A percentile compares a stretch with the other conserved stretches of the same genome.
These are phyloP conservation scores for Wallacemonas collosoma DNA, from an alignment of 208 protist genomes.

Conservation along the genomic window DNA sequence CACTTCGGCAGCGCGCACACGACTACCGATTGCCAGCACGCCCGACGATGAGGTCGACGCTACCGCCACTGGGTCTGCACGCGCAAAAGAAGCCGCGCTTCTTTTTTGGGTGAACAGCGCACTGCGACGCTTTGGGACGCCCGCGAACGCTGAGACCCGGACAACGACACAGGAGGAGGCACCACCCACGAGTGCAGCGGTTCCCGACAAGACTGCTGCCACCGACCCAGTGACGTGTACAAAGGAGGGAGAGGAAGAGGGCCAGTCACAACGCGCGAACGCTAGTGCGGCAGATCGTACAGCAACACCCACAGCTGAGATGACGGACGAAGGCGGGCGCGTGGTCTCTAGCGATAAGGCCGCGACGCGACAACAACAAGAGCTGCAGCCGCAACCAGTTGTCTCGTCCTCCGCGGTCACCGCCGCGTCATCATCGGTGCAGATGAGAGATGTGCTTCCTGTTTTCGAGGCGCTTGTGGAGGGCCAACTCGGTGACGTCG, in stretches of 20 bases:
- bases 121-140: not conserved
- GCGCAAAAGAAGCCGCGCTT: conserved; percentile 22
- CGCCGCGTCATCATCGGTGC: not conserved
- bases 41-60: not conserved
- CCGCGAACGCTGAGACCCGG: not conserved
- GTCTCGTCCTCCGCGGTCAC: not conserved
- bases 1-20: not conserved
- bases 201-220: not conserved
- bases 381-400: not conserved
- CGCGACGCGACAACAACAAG: conserved; percentile 15
- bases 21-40: not conserved
- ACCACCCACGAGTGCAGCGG: not conserved
- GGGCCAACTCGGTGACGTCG: conserved; percentile 59
- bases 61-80: not conserved
- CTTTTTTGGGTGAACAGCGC: conserved; percentile 35
- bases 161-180: not conserved
- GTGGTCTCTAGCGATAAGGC: too few relatives aligned
- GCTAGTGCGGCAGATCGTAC: too few relatives aligned
- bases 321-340: too few relatives aligned
- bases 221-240: too few relatives aligned
- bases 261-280: too few relatives aligned
- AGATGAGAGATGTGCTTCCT: conserved; percentile 45
- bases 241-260: too few relatives aligned
- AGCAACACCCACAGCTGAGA: too few relatives aligned
- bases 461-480: conserved; percentile 45